These are phyloP conservation scores for Phytophthora pisi DNA, from an alignment of 352 stramenopile species.

Conservation along the genomic window DNA sequence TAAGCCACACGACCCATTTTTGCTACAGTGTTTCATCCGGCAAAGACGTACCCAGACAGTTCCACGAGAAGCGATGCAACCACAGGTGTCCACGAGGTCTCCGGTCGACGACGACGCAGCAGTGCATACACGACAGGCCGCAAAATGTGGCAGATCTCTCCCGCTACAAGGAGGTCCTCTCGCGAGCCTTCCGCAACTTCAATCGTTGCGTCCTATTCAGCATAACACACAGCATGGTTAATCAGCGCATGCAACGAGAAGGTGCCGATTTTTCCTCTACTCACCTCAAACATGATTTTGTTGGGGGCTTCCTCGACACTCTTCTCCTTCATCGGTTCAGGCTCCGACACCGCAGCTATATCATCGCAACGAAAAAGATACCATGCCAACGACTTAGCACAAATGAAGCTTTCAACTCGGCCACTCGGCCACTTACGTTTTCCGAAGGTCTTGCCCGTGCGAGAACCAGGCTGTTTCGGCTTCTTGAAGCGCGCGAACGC, in stretches of 20 bases:
- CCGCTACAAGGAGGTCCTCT: constrained; percentile 59
- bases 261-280: neutral
- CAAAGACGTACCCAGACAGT: constrained; percentile 49
- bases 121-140: constrained; percentile 76
- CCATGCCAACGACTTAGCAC: constrained; percentile 4
- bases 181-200: constrained; percentile 37
- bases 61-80: constrained; percentile 67
- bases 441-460: constrained; percentile 75
- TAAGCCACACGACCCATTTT: constrained; percentile 6
- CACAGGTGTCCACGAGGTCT: constrained; percentile 67
- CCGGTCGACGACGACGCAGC: constrained; percentile 58
- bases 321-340: constrained; percentile 30
- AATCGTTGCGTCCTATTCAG: constrained; percentile 53
- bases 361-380: neutral
- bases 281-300: constrained; percentile 64
- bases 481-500: constrained; percentile 70
- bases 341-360: constrained; percentile 32
- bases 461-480: constrained; percentile 59
- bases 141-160: constrained; percentile 81
- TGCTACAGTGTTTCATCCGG: neutral
- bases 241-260: neutral
- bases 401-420: neutral
- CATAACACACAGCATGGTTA: neutral
- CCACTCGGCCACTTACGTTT: constrained; percentile 35
- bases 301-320: constrained; percentile 34